Percentiles rank a stretch among this genome's conserved stretches.
These are phyloP conservation scores for Aspergillus pseudotamarii DNA, from an alignment of 2,329 filamentous ascomycete genomes.

Conservation along the genomic window DNA sequence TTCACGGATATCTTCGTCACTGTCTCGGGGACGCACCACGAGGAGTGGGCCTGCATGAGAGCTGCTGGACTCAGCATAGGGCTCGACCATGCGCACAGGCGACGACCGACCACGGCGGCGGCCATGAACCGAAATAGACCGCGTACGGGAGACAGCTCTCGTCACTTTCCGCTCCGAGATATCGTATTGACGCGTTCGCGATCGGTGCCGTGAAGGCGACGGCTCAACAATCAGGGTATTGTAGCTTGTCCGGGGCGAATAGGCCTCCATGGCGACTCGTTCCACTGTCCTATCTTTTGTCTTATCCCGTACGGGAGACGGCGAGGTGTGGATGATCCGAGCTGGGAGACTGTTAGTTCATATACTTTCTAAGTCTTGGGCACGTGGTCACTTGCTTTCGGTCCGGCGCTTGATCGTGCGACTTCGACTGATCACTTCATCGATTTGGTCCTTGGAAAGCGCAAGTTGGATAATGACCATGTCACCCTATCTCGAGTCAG, in stretches of 20 bases:
- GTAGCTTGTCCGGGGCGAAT: constrained; percentile 31
- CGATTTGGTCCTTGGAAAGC: constrained; percentile 86
- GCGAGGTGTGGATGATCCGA: constrained; percentile 26
- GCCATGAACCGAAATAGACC: constrained; percentile 39
- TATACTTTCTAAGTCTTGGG: background rate
- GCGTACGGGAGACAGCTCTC: constrained; percentile 33
- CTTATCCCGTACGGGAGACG: constrained; percentile 28
- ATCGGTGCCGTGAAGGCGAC: constrained; percentile 30
- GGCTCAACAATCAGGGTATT: constrained; percentile 38
- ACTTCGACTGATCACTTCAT: constrained; percentile 81
- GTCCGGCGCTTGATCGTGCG: constrained; percentile 56
- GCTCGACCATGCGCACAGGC: constrained; percentile 39
- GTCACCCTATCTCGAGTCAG: constrained; percentile 61
- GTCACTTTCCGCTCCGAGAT: constrained; percentile 31
- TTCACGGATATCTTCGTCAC: constrained; percentile 67
- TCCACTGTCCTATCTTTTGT: constrained; percentile 28
- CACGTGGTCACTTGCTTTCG: constrained; percentile 33
- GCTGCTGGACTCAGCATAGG: constrained; percentile 37
- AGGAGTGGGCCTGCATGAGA: constrained; percentile 52
- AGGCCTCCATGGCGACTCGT: constrained; percentile 31
- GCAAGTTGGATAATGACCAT: constrained; percentile 82
- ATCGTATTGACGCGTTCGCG: constrained; percentile 29
- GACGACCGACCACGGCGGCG: constrained; percentile 39
- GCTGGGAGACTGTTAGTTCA: constrained; percentile 18
- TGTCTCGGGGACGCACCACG: constrained; percentile 50